These are phyloP conservation scores for Gaertneriomyces semiglobifer DNA, from an alignment of 192 early-diverging fungal genomes.

Conservation along the genomic window DNA sequence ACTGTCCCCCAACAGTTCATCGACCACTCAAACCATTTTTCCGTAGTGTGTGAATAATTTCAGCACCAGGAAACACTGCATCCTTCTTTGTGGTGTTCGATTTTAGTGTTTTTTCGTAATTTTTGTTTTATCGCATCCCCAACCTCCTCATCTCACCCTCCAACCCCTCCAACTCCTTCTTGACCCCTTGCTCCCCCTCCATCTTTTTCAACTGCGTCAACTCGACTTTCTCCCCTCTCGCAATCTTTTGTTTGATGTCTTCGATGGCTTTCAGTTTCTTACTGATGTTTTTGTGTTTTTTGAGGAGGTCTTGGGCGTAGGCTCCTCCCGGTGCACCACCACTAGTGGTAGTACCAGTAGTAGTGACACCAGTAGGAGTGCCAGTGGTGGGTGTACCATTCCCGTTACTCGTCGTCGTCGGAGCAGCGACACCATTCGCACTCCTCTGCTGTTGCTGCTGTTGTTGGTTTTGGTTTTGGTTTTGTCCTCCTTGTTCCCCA, in stretches of 20 bases:
- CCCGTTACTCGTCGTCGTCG: background rate
- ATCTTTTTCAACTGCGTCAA: constrained; percentile 78
- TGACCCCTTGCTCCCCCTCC: constrained; percentile 53
- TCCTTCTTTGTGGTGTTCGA: too few species aligned
- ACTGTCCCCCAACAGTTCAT: too few species aligned
- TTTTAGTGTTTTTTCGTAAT: too few species aligned
- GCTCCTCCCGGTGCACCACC: background rate
- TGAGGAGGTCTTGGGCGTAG: constrained; percentile 59
- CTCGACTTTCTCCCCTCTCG: constrained; percentile 76
- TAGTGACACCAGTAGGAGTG: background rate
- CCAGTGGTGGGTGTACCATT: background rate
- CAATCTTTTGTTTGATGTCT: constrained; percentile 74
- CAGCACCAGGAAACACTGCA: too few species aligned
- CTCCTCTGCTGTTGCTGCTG: constrained; percentile 3
- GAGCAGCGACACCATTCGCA: background rate
- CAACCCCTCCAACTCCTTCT: constrained; percentile 49
- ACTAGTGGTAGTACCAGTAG: background rate
- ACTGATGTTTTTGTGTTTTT: constrained; percentile 79
- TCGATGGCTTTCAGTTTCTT: constrained; percentile 93
- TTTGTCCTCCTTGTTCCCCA: too few species aligned
- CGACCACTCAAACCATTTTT: too few species aligned
- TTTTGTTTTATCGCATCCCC: background rate
- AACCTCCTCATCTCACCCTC: constrained; percentile 6
- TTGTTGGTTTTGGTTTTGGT: background rate
- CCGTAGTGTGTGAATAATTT: too few species aligned